These are phyloP conservation scores for Hemisphaericaspora xylanilytica DNA, from an alignment of 1,139 yeast genomes.

Conservation along the genomic window DNA sequence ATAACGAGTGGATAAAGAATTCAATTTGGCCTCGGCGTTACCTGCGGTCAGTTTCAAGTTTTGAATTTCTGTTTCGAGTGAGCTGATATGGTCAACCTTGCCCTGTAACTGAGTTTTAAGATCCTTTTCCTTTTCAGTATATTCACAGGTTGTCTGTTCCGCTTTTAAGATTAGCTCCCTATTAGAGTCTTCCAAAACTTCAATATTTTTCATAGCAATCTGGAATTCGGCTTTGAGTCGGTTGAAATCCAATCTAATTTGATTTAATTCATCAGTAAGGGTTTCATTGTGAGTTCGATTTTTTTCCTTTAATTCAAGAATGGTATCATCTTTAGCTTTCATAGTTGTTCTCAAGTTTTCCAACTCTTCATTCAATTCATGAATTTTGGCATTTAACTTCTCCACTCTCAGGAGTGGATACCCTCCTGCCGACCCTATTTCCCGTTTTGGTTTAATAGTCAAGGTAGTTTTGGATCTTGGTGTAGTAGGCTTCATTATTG, in stretches of 20 bases:
- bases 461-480: not conserved
- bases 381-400: not conserved
- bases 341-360: not conserved
- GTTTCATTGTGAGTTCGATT: conserved; percentile 1
- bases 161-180: not conserved
- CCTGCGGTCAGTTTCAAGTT: not conserved
- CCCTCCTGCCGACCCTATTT: not conserved
- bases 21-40: not conserved
- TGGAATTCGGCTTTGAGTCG: conserved; percentile 4
- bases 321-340: not conserved
- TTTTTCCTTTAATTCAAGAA: not conserved
- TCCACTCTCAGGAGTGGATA: not conserved
- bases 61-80: not conserved
- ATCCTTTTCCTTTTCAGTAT: not conserved
- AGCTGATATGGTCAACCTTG: not conserved
- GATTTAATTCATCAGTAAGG: conserved; percentile 7
- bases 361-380: conserved; percentile 1
- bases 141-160: not conserved
- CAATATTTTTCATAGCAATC: not conserved
- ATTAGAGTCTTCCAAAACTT: not conserved
- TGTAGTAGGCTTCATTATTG: not conserved
- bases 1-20: not conserved
- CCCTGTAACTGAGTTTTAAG: not conserved
- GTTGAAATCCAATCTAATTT: conserved; percentile 10
- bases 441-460: not conserved